phyloP scores from a whole-genome alignment of 495 filamentous ascomycete species.

The Cladorrhinum samala region DNA sequence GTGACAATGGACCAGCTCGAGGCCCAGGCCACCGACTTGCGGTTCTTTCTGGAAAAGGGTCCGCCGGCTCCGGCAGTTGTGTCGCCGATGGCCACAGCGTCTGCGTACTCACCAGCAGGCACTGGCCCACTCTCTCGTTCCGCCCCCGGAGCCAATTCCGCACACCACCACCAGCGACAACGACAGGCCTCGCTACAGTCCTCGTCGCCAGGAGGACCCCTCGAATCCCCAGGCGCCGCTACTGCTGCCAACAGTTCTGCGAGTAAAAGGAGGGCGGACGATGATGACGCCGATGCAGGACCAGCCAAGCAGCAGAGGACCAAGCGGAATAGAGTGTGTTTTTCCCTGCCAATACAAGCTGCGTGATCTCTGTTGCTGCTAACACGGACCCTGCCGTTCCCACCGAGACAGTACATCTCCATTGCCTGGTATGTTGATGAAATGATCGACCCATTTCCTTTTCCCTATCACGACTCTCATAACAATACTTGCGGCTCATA shows the following conservation, averaged over 20 bases:
- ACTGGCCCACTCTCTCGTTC: conserved; percentile 23
- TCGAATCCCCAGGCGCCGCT: conserved; percentile 9
- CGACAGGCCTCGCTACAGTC: conserved; percentile 18
- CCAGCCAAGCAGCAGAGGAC: conserved; percentile 45
- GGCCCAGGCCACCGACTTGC: conserved; percentile 50
- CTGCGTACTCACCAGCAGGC: conserved; percentile 9
- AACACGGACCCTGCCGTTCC: conserved; percentile 4
- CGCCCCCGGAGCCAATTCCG: conserved; percentile 36
- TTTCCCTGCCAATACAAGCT: neutral
- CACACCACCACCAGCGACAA: conserved; percentile 18
- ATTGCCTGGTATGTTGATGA: conserved; percentile 69
- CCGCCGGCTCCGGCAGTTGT: conserved; percentile 14
- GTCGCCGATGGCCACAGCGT: conserved; percentile 10
- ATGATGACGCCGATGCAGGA: conserved; percentile 26
- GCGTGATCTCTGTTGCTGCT: neutral
- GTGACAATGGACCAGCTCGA: conserved; percentile 49
- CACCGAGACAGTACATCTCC: conserved; percentile 63
- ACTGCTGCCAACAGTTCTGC: conserved; percentile 10
- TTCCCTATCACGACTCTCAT: neutral
- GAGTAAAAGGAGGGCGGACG: conserved; percentile 35
- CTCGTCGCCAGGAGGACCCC: neutral
- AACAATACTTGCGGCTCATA: too few relatives aligned
- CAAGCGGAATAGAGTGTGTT: conserved; percentile 52
- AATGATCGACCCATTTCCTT: neutral
- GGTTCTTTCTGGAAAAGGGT: conserved; percentile 36